Evolutionary conservation across 805 yeast genomes (phyloP), one percentile per base, ranked within the genome.

Genomic region (Candida easanensis): DNA sequence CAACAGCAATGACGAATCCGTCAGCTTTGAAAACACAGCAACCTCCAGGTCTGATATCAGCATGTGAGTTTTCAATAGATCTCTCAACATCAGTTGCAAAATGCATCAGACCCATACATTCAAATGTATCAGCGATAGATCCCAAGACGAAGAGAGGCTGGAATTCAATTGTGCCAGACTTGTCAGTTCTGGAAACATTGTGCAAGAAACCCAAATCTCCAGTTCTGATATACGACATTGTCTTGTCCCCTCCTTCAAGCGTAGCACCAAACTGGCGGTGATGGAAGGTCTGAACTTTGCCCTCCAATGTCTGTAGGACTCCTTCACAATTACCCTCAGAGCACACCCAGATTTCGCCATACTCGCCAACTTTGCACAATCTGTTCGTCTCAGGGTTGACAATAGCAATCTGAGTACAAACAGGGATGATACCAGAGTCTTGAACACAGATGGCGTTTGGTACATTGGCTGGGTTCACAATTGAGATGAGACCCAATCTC

Each of bases 301-400:
- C 62, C 5, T 70, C 70, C 50, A 82, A 77, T 11, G 67, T 63
- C 48, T 81, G 85, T 9, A 73, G 68, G 1, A 71, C 73, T 1
- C 79, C 70, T 22, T 71, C 69, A 22, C 80, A 83, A 53, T 84
- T 89, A 1, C 91, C 95, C 50, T 88, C 96, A 1, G 96, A 85
- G 50, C 86, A 79, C 2, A 91, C 95, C 98, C 98, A 93, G 31
- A 93, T 88, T 65, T 93, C 99, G 26, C 99, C 99, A 62, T 79
- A 81, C 62, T 93, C 99, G 7, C 98, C 97, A 39, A 82, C 82
- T 45, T 76, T 79, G 59, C 99, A 91, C 11, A 89, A 68, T 41
- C 71, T 68, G 35, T 76, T 64, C 0, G 97, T 91, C 59, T 93
- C 97, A 1, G 99, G 99, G 52, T 93, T 93, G 3, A 93, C 97